Evolutionary conservation across 2,329 filamentous ascomycete species (phyloP).

Genomic region (Meredithiella fracta): DNA sequence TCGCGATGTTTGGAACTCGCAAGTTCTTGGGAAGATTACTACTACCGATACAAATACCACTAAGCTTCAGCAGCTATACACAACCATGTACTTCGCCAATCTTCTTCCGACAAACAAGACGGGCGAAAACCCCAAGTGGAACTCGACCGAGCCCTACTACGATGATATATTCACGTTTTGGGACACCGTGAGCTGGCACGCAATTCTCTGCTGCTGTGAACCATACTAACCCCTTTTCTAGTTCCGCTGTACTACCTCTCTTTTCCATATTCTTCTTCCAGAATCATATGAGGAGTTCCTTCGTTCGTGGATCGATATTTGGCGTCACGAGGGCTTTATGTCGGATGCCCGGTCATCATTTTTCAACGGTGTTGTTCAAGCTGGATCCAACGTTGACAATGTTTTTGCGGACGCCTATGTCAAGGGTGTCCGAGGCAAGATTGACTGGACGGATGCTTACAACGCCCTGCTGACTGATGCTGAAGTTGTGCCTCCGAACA

Average conservation of each 20-base stretch:
- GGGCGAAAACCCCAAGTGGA: conserved; percentile 53
- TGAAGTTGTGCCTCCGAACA: conserved; percentile 43
- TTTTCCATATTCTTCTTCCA: conserved; percentile 51
- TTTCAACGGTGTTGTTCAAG: conserved; percentile 52
- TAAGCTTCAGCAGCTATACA: conserved; percentile 46
- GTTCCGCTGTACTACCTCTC: conserved; percentile 47
- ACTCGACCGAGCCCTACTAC: conserved; percentile 49
- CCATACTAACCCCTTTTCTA: conserved; percentile 11
- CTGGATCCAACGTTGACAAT: conserved; percentile 55
- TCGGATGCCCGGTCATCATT: conserved; percentile 52
- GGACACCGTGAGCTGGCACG: conserved; percentile 25
- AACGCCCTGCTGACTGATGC: conserved; percentile 51
- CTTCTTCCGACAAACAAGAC: conserved; percentile 54
- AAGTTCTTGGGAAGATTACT: conserved; percentile 47
- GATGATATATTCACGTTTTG: conserved; percentile 57
- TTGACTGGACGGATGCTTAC: conserved; percentile 49
- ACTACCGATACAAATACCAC: conserved; percentile 38
- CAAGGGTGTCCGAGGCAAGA: conserved; percentile 44
- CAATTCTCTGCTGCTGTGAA: neutral
- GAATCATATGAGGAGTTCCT: conserved; percentile 47
- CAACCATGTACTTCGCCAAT: conserved; percentile 53
- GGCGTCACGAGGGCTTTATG: conserved; percentile 45
- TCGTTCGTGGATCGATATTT: conserved; percentile 51
- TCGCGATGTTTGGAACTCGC: conserved; percentile 39
- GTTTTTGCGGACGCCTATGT: conserved; percentile 57